phyloP scores from a whole-genome alignment of 2,329 filamentous ascomycete genomes.

The Myotisia sp. region DNA sequence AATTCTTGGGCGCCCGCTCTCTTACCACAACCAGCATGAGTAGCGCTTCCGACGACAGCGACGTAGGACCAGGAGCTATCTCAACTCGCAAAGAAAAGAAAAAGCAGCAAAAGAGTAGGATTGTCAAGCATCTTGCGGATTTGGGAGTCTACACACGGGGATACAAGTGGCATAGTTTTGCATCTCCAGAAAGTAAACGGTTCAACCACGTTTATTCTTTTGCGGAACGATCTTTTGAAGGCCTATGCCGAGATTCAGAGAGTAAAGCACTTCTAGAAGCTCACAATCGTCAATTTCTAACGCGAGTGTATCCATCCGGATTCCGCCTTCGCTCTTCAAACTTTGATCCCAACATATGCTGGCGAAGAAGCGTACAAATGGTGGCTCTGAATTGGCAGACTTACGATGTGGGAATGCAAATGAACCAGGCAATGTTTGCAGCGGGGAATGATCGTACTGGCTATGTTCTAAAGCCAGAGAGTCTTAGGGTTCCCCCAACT shows the following conservation, averaged over 20 bases:
- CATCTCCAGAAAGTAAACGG: slow-evolving; percentile 60
- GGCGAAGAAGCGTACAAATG: slow-evolving; percentile 95
- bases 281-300: slow-evolving; percentile 83
- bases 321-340: slow-evolving; percentile 77
- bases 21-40: slow-evolving; percentile 41
- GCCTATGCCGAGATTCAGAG: slow-evolving; percentile 59
- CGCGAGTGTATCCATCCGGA: slow-evolving; percentile 83
- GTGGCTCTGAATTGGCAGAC: slow-evolving; percentile 97
- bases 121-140: slow-evolving; percentile 65
- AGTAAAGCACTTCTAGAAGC: slow-evolving; percentile 66
- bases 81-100: slow-evolving; percentile 45
- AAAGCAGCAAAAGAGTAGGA: slow-evolving; percentile 61
- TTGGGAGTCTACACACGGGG: slow-evolving; percentile 67
- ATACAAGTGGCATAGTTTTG: slow-evolving; percentile 75
- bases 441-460: slow-evolving; percentile 73
- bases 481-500: slow-evolving; percentile 44
- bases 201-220: slow-evolving; percentile 96
- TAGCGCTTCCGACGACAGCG: slow-evolving; percentile 64
- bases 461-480: slow-evolving; percentile 84
- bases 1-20: slow-evolving; percentile 39
- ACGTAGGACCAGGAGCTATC: slow-evolving; percentile 40
- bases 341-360: slow-evolving; percentile 85
- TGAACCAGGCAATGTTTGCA: slow-evolving; percentile 96
- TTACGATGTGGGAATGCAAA: slow-evolving; percentile 85
- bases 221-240: slow-evolving; percentile 75